Evolutionary conservation across 129 eudicot species (phyloP).

Genomic region (Artemisia annua): DNA sequence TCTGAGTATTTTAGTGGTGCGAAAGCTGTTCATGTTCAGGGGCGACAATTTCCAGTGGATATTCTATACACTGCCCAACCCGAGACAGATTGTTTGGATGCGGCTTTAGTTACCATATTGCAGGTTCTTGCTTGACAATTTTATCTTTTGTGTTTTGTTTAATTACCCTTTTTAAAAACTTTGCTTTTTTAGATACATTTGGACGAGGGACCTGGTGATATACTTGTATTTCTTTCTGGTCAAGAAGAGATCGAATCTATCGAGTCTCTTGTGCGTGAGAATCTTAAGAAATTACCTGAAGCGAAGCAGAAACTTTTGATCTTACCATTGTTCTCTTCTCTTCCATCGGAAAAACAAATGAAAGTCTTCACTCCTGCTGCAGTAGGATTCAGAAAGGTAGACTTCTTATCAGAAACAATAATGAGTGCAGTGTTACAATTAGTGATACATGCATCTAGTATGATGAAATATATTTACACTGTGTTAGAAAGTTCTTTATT

Average conservation of each 20-base stretch:
- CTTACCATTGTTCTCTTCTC: slow-evolving; percentile 78
- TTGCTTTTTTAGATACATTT: slow-evolving; percentile 62
- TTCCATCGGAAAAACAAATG: slow-evolving; percentile 94
- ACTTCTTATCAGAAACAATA: background rate
- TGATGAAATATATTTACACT: too few relatives aligned
- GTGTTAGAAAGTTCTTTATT: background rate
- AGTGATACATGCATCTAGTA: background rate
- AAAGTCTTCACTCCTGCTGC: slow-evolving; percentile 71
- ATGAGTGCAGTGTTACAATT: background rate
- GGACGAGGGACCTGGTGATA: slow-evolving; percentile 86
- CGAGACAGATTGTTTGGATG: slow-evolving; percentile 87
- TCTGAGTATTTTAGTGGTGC: slow-evolving; percentile 95
- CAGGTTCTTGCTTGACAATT: slow-evolving; percentile 50
- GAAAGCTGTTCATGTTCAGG: slow-evolving; percentile 90
- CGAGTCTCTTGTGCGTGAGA: slow-evolving; percentile 72
- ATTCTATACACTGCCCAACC: slow-evolving; percentile 71
- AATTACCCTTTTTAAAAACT: background rate
- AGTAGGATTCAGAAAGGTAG: slow-evolving; percentile 81
- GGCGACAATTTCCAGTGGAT: slow-evolving; percentile 94
- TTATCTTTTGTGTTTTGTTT: background rate
- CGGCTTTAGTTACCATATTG: slow-evolving; percentile 81
- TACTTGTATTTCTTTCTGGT: slow-evolving; percentile 93
- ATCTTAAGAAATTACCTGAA: slow-evolving; percentile 64
- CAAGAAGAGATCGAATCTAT: slow-evolving; percentile 97
- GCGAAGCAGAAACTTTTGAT: slow-evolving; percentile 55